A percentile compares a stretch with the other conserved stretches of the same genome.
phyloP scores from a whole-genome alignment of 768 basidiomycete species.

The Galerina marginata region DNA sequence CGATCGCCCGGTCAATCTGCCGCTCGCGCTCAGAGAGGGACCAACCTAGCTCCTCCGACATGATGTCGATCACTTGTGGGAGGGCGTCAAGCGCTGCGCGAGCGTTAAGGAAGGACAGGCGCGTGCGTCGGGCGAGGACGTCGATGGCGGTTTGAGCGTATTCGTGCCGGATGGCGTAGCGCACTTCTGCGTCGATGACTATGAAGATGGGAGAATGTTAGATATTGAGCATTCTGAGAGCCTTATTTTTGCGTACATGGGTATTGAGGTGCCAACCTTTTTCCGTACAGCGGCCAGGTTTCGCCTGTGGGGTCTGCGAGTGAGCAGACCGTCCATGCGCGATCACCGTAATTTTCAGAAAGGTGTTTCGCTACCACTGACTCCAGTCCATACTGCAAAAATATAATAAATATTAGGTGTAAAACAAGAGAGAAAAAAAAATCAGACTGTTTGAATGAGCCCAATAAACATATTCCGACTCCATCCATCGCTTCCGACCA shows the following conservation, averaged over 20 bases:
- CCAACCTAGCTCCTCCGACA: constrained; percentile 89
- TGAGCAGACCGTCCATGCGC: constrained; percentile 92
- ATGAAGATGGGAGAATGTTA: neutral
- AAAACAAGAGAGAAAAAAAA: constrained; percentile 2
- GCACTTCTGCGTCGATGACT: constrained; percentile 93
- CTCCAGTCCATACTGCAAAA: constrained; percentile 79
- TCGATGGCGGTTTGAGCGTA: constrained; percentile 93
- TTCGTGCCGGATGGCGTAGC: constrained; percentile 87
- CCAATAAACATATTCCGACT: constrained; percentile 96
- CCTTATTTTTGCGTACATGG: constrained; percentile 59
- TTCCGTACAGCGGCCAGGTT: constrained; percentile 87
- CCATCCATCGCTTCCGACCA: constrained; percentile 95
- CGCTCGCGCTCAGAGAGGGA: constrained; percentile 54
- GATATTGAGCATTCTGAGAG: neutral
- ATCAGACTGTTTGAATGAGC: constrained; percentile 83
- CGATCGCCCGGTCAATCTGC: constrained; percentile 64
- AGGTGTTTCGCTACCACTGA: constrained; percentile 93
- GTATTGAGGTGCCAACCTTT: constrained; percentile 70
- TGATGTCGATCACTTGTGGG: constrained; percentile 88
- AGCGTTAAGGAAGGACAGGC: constrained; percentile 92
- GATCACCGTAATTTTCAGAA: constrained; percentile 93
- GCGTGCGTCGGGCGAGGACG: constrained; percentile 89
- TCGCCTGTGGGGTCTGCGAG: constrained; percentile 79
- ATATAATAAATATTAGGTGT: neutral
- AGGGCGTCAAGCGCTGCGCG: constrained; percentile 84